These are phyloP conservation scores for Cercospora sp. DNA, from an alignment of 2,329 filamentous ascomycete species.

Conservation along the genomic window DNA sequence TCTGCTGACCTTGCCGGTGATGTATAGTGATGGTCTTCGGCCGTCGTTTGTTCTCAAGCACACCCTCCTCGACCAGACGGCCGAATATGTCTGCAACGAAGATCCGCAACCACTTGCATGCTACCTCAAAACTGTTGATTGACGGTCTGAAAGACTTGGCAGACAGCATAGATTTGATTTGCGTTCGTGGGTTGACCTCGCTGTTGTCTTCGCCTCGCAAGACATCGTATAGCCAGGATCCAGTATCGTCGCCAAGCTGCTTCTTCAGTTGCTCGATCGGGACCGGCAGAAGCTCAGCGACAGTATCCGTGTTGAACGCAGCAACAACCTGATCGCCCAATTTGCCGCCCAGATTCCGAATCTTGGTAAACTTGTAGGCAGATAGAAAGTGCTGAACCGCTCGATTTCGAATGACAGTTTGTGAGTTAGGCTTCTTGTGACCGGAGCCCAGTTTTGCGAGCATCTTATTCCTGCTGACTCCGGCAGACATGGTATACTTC, in stretches of 20 bases:
- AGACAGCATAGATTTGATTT: slow-evolving; percentile 96
- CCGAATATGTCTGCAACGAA: slow-evolving; percentile 90
- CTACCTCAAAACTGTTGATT: slow-evolving; percentile 77
- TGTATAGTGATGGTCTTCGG: slow-evolving; percentile 85
- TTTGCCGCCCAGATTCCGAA: slow-evolving; percentile 92
- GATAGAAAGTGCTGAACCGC: slow-evolving; percentile 77
- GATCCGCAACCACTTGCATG: slow-evolving; percentile 80
- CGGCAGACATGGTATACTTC: slow-evolving; percentile 88
- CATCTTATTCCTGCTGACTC: slow-evolving; percentile 89
- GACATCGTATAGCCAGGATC: slow-evolving; percentile 78
- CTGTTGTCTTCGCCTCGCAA: slow-evolving; percentile 83
- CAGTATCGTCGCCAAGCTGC: slow-evolving; percentile 80
- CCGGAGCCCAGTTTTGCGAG: slow-evolving; percentile 89
- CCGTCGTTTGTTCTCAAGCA: slow-evolving; percentile 80
- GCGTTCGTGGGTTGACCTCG: slow-evolving; percentile 85
- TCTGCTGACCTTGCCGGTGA: slow-evolving; percentile 71
- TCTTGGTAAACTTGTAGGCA: slow-evolving; percentile 90
- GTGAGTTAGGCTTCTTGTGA: slow-evolving; percentile 89
- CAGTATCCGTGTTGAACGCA: slow-evolving; percentile 76
- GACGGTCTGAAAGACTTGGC: slow-evolving; percentile 90
- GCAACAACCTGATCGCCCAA: slow-evolving; percentile 81
- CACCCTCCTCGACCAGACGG: slow-evolving; percentile 84
- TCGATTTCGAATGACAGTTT: slow-evolving; percentile 88
- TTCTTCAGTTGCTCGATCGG: slow-evolving; percentile 73
- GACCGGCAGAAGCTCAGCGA: slow-evolving; percentile 72